These are phyloP conservation scores for Panaeolus papilionaceus DNA, from an alignment of 768 basidiomycete genomes.

Conservation along the genomic window DNA sequence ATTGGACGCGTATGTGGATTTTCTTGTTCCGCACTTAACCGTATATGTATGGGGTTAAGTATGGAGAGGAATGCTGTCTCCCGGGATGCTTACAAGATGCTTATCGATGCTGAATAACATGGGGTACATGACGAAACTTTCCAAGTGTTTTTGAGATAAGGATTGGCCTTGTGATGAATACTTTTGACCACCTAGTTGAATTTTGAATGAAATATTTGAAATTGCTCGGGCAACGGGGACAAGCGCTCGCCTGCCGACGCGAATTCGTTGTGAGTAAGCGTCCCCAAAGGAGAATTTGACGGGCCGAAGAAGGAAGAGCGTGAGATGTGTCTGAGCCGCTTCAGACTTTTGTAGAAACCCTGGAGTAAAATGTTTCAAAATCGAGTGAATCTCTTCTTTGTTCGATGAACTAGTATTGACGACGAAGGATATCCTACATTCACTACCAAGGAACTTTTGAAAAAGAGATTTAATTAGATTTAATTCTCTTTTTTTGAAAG, in stretches of 20 bases:
- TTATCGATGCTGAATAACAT: background rate
- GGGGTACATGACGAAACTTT: background rate
- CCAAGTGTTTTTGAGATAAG: background rate
- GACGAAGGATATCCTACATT: background rate
- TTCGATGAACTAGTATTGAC: background rate
- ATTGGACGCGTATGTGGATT: background rate
- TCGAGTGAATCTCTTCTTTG: background rate
- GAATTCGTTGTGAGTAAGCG: background rate
- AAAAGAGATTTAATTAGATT: background rate
- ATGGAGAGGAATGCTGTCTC: background rate
- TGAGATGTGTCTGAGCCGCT: slow-evolving; percentile 9
- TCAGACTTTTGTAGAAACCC: slow-evolving; percentile 8
- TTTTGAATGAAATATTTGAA: background rate
- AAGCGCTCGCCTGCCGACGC: slow-evolving; percentile 1
- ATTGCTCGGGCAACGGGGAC: background rate
- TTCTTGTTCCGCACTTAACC: background rate
- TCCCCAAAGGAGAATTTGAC: background rate
- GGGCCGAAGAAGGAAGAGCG: slow-evolving; percentile 8
- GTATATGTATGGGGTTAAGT: background rate
- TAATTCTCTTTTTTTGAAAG: background rate
- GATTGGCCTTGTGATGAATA: background rate
- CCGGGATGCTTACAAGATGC: background rate
- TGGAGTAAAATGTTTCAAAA: slow-evolving; percentile 3
- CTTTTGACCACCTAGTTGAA: background rate
- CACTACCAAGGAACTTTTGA: background rate